Evolutionary conservation across 306 rosid species (phyloP).

Genomic region (Sicyos baderoa): DNA sequence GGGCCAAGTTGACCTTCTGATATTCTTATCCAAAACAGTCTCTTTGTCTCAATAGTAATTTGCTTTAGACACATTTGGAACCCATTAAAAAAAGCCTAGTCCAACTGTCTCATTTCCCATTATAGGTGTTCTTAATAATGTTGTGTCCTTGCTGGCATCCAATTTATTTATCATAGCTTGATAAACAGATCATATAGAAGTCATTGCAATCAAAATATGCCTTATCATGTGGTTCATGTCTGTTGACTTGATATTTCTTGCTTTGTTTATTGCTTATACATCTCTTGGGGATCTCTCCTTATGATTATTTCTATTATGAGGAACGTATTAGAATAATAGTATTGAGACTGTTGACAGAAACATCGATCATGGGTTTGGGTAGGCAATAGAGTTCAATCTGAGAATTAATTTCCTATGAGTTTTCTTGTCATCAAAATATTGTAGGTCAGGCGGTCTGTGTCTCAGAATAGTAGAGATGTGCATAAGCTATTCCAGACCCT

Average conservation of each 20-base stretch:
- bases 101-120: not conserved
- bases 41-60: not conserved
- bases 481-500: no score
- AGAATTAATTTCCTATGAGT: no score
- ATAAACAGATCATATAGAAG: not conserved
- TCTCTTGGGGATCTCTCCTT: not conserved
- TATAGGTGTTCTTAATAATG: not conserved
- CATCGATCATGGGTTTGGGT: not conserved
- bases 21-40: slow-evolving; percentile 1
- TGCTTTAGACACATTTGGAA: not conserved
- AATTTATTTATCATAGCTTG: slow-evolving; percentile 15
- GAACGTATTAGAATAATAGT: not conserved
- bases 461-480: no score
- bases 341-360: not conserved
- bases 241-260: not conserved
- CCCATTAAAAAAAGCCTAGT: no score
- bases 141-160: slow-evolving; percentile 15
- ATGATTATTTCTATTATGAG: not conserved
- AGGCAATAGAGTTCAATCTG: no score
- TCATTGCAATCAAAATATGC: not conserved
- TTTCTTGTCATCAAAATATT: no score
- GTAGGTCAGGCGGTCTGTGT: no score
- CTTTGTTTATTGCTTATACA: not conserved
- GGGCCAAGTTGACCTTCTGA: not conserved
- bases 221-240: slow-evolving; percentile 14